Evolutionary conservation across 768 basidiomycete genomes (phyloP).

Genomic region (Russula foetens): DNA sequence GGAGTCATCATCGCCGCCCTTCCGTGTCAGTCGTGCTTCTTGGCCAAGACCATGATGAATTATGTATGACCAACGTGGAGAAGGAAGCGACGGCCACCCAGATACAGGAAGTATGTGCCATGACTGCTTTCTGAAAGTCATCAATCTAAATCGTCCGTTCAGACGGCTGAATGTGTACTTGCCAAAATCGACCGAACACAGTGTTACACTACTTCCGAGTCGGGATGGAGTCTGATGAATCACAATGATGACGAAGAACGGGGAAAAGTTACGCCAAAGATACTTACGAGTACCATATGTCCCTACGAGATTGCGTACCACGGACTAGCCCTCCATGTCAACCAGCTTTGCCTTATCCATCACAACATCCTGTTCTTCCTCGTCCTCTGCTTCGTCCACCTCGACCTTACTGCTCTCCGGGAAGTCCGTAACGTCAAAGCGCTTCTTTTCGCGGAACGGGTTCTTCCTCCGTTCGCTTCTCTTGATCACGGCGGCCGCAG

Average conservation of each 20-base stretch:
- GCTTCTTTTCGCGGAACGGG: constrained; percentile 60
- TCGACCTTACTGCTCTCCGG: constrained; percentile 18
- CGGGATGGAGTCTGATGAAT: not conserved
- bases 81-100: no score
- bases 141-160: not conserved
- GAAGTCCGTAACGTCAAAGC: constrained; percentile 53
- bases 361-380: constrained; percentile 33
- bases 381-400: constrained; percentile 32
- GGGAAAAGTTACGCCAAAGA: not conserved
- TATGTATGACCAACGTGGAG: no score
- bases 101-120: not conserved
- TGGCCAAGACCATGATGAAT: no score
- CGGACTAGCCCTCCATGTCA: constrained; percentile 37
- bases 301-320: not conserved
- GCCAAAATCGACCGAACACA: not conserved
- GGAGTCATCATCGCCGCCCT: no score
- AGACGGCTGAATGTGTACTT: not conserved
- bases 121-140: not conserved
- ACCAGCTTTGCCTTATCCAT: constrained; percentile 31
- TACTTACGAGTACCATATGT: not conserved
- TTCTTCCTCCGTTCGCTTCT: constrained; percentile 47
- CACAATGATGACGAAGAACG: not conserved
- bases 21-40: no score
- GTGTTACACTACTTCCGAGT: not conserved
- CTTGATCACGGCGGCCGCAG: constrained; percentile 56